Base-by-base conservation (phyloP, 768 basidiomycete species). In the Mycena alexandri region DNA sequence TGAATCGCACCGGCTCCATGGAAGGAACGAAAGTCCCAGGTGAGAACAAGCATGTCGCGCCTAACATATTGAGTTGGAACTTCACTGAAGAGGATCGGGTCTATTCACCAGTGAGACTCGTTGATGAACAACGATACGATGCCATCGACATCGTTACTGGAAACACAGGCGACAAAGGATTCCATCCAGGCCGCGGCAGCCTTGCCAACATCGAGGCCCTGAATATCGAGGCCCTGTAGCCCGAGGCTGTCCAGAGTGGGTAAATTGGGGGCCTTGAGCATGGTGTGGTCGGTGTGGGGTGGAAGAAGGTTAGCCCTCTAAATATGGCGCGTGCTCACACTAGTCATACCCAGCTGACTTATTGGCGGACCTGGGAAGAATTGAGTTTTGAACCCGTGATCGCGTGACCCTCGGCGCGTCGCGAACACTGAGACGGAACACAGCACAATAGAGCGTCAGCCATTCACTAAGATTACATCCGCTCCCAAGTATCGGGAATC, bases 11-110 rank as follows among this genome's bases (percentile, higher is more conserved):
- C 22, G 42, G 70, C 75, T 14, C 85, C 82, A 68, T 84, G 80
- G 71, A 90, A 86, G 10, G 88, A 86, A 43, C 88, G 85, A 53
- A 89, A 85, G 64, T 88, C 83, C 88, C 88, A 90, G 19, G 89
- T 90, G 60, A 90, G 79, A 0, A 86, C 82, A n/a, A 89, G 82
- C 57, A 85, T 79, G 68, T 90, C 89, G 14, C 88, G 78, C 90
- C 29, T 29, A 6, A 29, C 29, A 29, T 6, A 6, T 29, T 29
- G 29, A 29, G 29, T 29, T 29, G 6, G 3, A 29, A 29, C 29
- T 29, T 6, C 29, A 29, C 3, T 29, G 6, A 6, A 3, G 6
- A 29, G 29, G 6, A 29, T 29, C 6, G 29, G 29, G 29, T 3
- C 29, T 29, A 29, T 29, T 29, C 29, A 29, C 29, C 89, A 90